Evolutionary conservation across 345 rosid species (phyloP), one percentile per base, ranked within the genome.

Genomic region (Reutealis trisperma): DNA sequence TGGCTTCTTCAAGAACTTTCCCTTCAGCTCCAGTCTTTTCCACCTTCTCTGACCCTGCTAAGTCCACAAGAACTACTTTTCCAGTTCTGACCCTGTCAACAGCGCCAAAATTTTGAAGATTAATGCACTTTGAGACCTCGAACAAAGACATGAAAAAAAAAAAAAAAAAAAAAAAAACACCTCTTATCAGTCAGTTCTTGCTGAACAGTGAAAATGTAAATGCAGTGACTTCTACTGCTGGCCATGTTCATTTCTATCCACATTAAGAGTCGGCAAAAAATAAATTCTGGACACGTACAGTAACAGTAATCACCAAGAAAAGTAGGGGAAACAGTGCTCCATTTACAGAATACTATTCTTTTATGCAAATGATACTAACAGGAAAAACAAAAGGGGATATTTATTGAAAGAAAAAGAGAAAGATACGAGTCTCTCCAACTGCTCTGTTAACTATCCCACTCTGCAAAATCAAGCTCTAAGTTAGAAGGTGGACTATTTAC

Each of bases 21-120:
- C 98, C 98, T 87, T 91, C 98, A 79, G 98, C 97, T 83, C 98
- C 97, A 19, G 94, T 94, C 83, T 94, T 94, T 81, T 94, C 98
- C 27, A 87, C 93, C 81, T 94, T 94, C 86, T 94, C 97, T 19
- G 98, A 93, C 79, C 98, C 98, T 19, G 97, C 97, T 82, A 91
- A 86, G 90, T 94, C 97, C 77, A 90, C 94, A 70, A 93, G 95
- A 74, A 93, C 77, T 58, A 94, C 79, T 77, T 93, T 93, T 64
- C 97, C 95, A 72, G 78, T 81, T 88, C 84, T 90, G 55, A 72
- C 77, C 82, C 94, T 90, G 86, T 44, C 65, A 55, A 78, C 57
- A 85, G 51, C 54, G 75, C 2, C 15, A 57, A 62, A 73, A 63
- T 21, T 49, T 62, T 70, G 51, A 70, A 18, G 25, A 72, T 49